phyloP scores from a whole-genome alignment of 257 asterid species.

The Paulownia fortunei region DNA sequence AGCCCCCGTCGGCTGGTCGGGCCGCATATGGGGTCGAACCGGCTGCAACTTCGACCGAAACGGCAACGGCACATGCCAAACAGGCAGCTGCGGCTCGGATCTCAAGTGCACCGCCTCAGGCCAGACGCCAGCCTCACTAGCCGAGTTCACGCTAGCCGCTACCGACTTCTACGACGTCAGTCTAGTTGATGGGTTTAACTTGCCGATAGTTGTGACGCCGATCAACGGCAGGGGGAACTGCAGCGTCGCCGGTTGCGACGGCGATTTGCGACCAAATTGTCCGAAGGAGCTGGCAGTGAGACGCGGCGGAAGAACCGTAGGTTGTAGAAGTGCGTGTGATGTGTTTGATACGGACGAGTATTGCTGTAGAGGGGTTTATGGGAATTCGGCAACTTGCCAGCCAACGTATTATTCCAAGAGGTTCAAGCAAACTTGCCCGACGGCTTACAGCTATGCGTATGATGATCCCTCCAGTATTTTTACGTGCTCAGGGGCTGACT shows the following conservation, averaged over 20 bases:
- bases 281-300: slow-evolving; percentile 70
- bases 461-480: slow-evolving; percentile 90
- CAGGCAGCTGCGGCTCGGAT: slow-evolving; percentile 75
- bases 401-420: slow-evolving; percentile 77
- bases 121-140: slow-evolving; percentile 76
- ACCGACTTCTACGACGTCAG: slow-evolving; percentile 87
- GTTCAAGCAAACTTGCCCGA: slow-evolving; percentile 81
- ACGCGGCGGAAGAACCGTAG: slow-evolving; percentile 53
- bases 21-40: slow-evolving; percentile 92
- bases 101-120: slow-evolving; percentile 73
- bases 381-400: slow-evolving; percentile 75
- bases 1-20: slow-evolving; percentile 81
- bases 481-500: slow-evolving; percentile 71
- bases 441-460: slow-evolving; percentile 90
- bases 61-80: slow-evolving; percentile 82
- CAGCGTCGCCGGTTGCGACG: slow-evolving; percentile 75
- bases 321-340: slow-evolving; percentile 90
- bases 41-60: slow-evolving; percentile 78
- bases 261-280: slow-evolving; percentile 65
- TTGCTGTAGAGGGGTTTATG: slow-evolving; percentile 78
- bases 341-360: slow-evolving; percentile 87
- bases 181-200: slow-evolving; percentile 88
- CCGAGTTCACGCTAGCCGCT: slow-evolving; percentile 78
- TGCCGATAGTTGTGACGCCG: slow-evolving; percentile 75
- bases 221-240: slow-evolving; percentile 79